A percentile compares a stretch with the other conserved stretches of the same genome.
These are phyloP conservation scores for Coniochaeta sp. DNA, from an alignment of 2,329 filamentous ascomycete genomes.

Conservation along the genomic window DNA sequence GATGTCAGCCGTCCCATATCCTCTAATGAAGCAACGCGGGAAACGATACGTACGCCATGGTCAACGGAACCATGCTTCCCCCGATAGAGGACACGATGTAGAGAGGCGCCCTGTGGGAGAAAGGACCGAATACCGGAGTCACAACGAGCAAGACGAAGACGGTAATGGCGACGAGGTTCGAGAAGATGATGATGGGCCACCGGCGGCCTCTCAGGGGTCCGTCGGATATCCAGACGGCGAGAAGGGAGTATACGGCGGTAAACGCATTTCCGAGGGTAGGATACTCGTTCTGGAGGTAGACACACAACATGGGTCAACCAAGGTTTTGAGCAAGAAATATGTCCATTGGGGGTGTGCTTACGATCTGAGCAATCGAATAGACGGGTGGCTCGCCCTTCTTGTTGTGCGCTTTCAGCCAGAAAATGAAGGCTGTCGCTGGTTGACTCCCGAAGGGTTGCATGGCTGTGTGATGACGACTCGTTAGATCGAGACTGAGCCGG, in stretches of 20 bases:
- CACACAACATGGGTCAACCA: not conserved
- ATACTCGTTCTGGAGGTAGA: not conserved
- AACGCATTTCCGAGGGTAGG: not conserved
- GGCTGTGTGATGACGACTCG: not conserved
- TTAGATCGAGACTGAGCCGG: not conserved
- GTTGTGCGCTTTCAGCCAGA: not conserved
- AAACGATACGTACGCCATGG: not conserved
- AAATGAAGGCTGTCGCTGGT: not conserved
- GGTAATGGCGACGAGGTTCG: not conserved
- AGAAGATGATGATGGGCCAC: not conserved
- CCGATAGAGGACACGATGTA: not conserved
- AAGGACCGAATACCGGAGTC: not conserved
- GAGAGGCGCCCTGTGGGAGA: not conserved
- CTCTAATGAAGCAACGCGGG: not conserved
- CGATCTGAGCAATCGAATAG: not conserved
- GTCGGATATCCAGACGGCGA: not conserved
- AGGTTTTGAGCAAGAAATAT: not conserved
- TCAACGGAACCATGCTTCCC: not conserved
- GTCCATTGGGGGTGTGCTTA: not conserved
- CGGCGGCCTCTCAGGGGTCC: not conserved
- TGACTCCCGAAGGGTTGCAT: not conserved
- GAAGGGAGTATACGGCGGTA: not conserved
- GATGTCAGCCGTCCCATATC: not conserved
- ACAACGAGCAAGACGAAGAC: not conserved
- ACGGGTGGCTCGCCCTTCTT: not conserved